Evolutionary conservation across 2,329 filamentous ascomycete genomes (phyloP).

Genomic region (Penicillium frequentans): DNA sequence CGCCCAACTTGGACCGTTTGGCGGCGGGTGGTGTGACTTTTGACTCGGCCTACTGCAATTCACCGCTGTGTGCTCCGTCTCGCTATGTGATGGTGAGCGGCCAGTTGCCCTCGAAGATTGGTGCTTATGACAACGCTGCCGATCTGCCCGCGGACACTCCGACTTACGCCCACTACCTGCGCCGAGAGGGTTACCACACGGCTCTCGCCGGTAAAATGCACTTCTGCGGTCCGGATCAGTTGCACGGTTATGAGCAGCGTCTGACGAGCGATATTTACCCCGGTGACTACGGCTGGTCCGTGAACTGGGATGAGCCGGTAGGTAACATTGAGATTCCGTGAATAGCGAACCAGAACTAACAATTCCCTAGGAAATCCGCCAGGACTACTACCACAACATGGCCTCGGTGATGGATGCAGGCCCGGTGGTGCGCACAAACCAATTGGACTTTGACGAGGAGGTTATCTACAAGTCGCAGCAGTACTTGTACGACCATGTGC

Average conservation of each 20-base stretch:
- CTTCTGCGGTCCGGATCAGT: constrained; percentile 84
- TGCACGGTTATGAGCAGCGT: constrained; percentile 90
- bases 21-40: constrained; percentile 84
- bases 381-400: constrained; percentile 97
- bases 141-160: constrained; percentile 81
- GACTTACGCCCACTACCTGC: constrained; percentile 90
- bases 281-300: constrained; percentile 89
- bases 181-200: constrained; percentile 82
- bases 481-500: constrained; percentile 86
- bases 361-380: constrained; percentile 51
- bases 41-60: constrained; percentile 91
- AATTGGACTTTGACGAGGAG: constrained; percentile 94
- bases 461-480: constrained; percentile 90
- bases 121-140: constrained; percentile 86
- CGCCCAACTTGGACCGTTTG: constrained; percentile 81
- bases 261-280: constrained; percentile 96
- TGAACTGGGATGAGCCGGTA: constrained; percentile 89
- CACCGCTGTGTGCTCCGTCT: constrained; percentile 86
- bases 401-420: constrained; percentile 90
- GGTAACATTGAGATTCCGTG: constrained; percentile 14
- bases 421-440: constrained; percentile 85
- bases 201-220: constrained; percentile 96
- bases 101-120: constrained; percentile 86
- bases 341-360: neutral
- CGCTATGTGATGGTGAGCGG: constrained; percentile 94